Evolutionary conservation across 23 red algal species (phyloP).

Genomic region (Cyanidium caldarium): DNA sequence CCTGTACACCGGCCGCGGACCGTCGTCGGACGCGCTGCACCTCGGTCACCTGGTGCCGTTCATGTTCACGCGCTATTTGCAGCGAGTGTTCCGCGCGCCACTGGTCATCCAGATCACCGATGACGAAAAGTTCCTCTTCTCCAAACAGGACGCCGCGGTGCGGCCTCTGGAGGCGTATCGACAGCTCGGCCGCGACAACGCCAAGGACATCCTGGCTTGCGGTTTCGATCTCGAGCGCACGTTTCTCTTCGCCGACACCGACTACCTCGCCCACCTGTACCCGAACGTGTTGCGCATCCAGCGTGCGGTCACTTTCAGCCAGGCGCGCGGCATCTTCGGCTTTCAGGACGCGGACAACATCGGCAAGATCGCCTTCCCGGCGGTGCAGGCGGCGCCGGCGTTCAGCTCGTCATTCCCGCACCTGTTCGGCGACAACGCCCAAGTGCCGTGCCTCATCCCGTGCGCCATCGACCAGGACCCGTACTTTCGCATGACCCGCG

Average conservation of each 20-base stretch:
- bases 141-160: slow-evolving; percentile 31
- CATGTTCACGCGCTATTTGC: slow-evolving; percentile 82
- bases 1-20: slow-evolving; percentile 91
- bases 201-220: slow-evolving; percentile 84
- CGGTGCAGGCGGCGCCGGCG: slow-evolving; percentile 79
- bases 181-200: slow-evolving; percentile 61
- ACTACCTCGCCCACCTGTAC: slow-evolving; percentile 70
- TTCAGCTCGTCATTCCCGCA: slow-evolving; percentile 78
- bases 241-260: slow-evolving; percentile 73
- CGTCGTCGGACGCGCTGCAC: slow-evolving; percentile 54
- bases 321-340: slow-evolving; percentile 84
- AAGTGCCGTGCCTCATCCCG: slow-evolving; percentile 84
- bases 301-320: slow-evolving; percentile 71
- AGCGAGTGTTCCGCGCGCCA: slow-evolving; percentile 54
- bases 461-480: slow-evolving; percentile 98
- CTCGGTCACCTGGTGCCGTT: slow-evolving; percentile 88
- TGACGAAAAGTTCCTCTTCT: slow-evolving; percentile 98
- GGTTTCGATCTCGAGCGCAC: slow-evolving; percentile 79
- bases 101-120: slow-evolving; percentile 91
- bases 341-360: slow-evolving; percentile 93
- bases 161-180: slow-evolving; percentile 48
- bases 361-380: slow-evolving; percentile 88
- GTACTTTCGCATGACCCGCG: slow-evolving; percentile 88
- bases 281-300: slow-evolving; percentile 76
- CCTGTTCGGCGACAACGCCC: slow-evolving; percentile 25